phyloP scores from a whole-genome alignment of 2,329 filamentous ascomycete species.

The Sporothrix dimorphospora region DNA sequence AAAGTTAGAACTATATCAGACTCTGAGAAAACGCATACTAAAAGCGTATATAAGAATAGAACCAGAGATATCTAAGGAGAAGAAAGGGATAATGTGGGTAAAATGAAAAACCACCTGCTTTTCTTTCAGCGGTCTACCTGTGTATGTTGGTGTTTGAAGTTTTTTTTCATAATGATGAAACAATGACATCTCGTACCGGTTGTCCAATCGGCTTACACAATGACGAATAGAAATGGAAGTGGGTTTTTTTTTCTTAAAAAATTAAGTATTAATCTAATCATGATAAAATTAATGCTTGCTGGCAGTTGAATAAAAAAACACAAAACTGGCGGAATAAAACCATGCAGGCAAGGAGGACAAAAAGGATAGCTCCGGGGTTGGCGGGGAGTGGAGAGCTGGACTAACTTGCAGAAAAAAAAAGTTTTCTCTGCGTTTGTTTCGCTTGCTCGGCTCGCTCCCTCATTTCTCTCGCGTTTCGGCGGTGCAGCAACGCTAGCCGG shows the following conservation, averaged over 20 bases:
- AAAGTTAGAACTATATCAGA: no score
- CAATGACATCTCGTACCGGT: not conserved
- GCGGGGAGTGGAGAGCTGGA: conserved; percentile 13
- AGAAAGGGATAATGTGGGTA: no score
- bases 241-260: not conserved
- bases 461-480: not conserved
- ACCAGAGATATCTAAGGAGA: no score
- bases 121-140: no score
- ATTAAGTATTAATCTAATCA: no score
- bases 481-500: not conserved
- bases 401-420: not conserved
- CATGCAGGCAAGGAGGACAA: no score
- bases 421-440: not conserved
- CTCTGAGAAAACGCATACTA: no score
- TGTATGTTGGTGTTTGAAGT: no score
- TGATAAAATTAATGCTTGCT: no score
- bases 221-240: no score
- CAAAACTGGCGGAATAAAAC: not conserved
- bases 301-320: not conserved
- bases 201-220: not conserved
- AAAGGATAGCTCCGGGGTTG: conserved; percentile 13
- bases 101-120: no score
- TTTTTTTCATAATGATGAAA: not conserved
- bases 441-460: not conserved
- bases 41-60: no score